Conservation (phyloP, 805 yeast species). For the Myxozyma sirexii region DNA sequence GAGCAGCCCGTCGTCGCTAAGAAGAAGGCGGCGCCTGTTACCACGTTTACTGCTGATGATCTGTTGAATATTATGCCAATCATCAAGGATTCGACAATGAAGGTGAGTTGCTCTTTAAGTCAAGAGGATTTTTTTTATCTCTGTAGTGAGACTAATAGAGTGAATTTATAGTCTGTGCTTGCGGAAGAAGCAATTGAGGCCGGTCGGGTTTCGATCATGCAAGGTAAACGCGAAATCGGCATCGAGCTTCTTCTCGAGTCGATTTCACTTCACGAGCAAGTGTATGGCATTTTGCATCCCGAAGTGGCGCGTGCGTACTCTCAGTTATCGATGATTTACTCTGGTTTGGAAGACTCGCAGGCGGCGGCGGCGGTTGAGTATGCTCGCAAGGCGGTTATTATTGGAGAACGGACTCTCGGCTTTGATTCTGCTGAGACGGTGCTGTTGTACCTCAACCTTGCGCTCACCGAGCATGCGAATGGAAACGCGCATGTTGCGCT, state of each 20-base stretch:
- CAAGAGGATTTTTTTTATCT: no score
- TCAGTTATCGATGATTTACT: conserved; percentile 65
- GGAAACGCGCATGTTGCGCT: conserved; percentile 64
- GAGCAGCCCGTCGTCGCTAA: neutral
- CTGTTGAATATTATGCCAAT: conserved; percentile 70
- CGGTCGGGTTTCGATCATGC: conserved; percentile 40
- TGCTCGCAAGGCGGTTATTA: conserved; percentile 67
- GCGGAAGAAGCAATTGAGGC: conserved; percentile 67
- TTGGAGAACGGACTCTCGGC: conserved; percentile 81
- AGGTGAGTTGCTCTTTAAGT: no score
- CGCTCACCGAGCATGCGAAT: conserved; percentile 65
- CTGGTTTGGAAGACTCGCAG: conserved; percentile 56
- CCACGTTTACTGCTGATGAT: conserved; percentile 62
- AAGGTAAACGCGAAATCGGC: conserved; percentile 53
- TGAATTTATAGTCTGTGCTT: conserved; percentile 57
- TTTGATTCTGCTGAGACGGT: conserved; percentile 77
- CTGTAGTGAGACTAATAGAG: no score
- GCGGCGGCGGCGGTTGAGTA: conserved; percentile 58
- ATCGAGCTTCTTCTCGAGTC: conserved; percentile 68
- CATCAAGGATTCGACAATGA: conserved; percentile 63
- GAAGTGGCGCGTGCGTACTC: conserved; percentile 74
- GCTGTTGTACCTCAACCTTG: conserved; percentile 72
- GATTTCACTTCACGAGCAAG: conserved; percentile 73
- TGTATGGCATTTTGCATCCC: conserved; percentile 77
- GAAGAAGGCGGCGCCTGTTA: conserved; percentile 32